These are phyloP conservation scores for Penicillium subrubescens DNA, from an alignment of 495 filamentous ascomycete species.

Conservation along the genomic window DNA sequence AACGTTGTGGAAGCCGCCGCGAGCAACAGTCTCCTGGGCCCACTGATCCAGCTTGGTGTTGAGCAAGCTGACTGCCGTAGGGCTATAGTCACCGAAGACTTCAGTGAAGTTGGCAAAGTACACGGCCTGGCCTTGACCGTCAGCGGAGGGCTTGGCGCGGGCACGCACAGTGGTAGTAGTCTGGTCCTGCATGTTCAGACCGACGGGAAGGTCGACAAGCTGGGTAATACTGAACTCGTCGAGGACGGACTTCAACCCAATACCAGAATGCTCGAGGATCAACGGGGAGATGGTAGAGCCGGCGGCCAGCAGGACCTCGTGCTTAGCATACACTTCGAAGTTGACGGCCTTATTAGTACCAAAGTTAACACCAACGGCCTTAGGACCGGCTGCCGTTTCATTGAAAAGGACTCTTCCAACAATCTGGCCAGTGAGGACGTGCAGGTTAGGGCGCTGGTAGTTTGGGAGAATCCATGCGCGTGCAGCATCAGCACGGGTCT, in stretches of 20 bases:
- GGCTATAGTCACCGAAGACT: neutral
- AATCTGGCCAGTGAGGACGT: neutral
- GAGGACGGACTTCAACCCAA: neutral
- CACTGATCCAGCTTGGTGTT: neutral
- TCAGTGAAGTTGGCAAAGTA: neutral
- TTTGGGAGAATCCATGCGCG: neutral
- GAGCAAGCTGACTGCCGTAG: neutral
- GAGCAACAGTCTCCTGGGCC: constrained; percentile 1
- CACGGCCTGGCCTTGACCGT: neutral
- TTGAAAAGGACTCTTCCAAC: neutral
- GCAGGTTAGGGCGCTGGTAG: neutral
- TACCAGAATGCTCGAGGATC: neutral
- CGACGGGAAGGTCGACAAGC: neutral
- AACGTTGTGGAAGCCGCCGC: constrained; percentile 32
- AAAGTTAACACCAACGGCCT: constrained; percentile 40
- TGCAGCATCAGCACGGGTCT: neutral
- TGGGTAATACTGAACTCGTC: neutral
- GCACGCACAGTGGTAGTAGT: neutral
- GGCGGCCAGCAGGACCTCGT: constrained; percentile 58
- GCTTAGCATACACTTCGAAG: constrained; percentile 37
- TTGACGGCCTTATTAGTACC: constrained; percentile 28
- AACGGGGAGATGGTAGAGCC: constrained; percentile 56
- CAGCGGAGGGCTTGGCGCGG: neutral
- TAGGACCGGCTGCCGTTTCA: neutral
- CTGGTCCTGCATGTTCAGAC: neutral